Evolutionary conservation across 305 asterid species (phyloP), one percentile per base, ranked within the genome.

Genomic region (Fraxinus paxiana): DNA sequence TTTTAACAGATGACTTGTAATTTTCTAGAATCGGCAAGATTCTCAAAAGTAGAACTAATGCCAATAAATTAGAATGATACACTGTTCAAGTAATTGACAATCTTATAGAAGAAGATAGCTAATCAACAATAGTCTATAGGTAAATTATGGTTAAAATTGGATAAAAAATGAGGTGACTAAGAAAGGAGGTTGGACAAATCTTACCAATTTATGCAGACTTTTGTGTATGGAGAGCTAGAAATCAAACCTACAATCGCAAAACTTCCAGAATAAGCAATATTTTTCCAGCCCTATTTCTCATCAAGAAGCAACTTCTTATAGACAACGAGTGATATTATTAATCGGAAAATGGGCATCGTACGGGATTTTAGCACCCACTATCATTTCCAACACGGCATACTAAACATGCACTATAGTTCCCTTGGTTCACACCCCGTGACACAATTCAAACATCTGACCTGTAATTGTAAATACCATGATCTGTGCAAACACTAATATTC

Each of bases 191-290:
- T 90, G 90, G 86, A 85, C 90, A 38, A 82, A 78, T 67, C 63
- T 82, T 85, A 91, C 91, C 89, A 88, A 89, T 86, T 87, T 80
- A 83, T 75, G 85, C 71, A 76, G 80, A 73, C 77, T 77, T 54
- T 85, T 78, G 77, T 69, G 76, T 76, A 54, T 24, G 59, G 28
- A 75, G 43, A 51, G 51, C 79, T 65, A 37, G 37, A 87, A 90
- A 86, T 85, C 91, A 88, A 84, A 90, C 93, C 95, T 87, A 81
- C 84, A 82, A 20, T 9, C 17, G 77, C 75, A 33, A 30, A 82
- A 79, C 88, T 80, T 79, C 74, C 72, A 71, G 10, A 72, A 63
- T 79, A 89, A 82, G 87, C 56, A 72, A 84, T 28, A 48, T 48
- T 48, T 54, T 65, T 43, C 59, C 46, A 82, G 72, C 22, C 72